phyloP scores from a whole-genome alignment of 2,329 filamentous ascomycete genomes.

The Penicillium sp. region DNA sequence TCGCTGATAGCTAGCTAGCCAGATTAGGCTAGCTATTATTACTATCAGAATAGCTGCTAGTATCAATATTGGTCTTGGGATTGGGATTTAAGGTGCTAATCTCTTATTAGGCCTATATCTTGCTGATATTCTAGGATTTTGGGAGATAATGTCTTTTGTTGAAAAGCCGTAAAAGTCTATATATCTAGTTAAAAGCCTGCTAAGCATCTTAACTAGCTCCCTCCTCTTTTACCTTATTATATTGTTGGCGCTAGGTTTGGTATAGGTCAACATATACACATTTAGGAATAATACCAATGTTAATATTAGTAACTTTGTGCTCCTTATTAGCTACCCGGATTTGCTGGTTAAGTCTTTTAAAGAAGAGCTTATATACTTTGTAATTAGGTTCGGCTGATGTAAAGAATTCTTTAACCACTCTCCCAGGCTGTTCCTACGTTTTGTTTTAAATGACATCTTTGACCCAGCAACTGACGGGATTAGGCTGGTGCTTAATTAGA shows the following conservation, averaged over 20 bases:
- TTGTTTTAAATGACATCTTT: background rate
- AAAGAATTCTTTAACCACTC: slow-evolving; percentile 5
- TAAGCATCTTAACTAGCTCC: background rate
- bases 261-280: slow-evolving; percentile 1
- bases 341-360: slow-evolving; percentile 8
- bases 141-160: slow-evolving; percentile 9
- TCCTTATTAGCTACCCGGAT: slow-evolving; percentile 7
- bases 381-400: slow-evolving; percentile 1
- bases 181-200: slow-evolving; percentile 1
- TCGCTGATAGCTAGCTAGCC: background rate
- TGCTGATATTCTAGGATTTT: slow-evolving; percentile 6
- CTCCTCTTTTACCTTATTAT: background rate
- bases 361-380: slow-evolving; percentile 7
- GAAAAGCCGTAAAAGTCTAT: slow-evolving; percentile 5
- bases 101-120: background rate
- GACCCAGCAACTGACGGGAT: background rate
- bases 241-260: background rate
- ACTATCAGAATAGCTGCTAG: background rate
- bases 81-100: slow-evolving; percentile 2
- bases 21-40: slow-evolving; percentile 1
- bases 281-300: slow-evolving; percentile 5
- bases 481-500: background rate
- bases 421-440: background rate
- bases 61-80: background rate
- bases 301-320: slow-evolving; percentile 2